Evolutionary conservation across 2,329 filamentous ascomycete species (phyloP), one percentile per base, ranked within the genome.

Genomic region (Stachybotrys chartarum): DNA sequence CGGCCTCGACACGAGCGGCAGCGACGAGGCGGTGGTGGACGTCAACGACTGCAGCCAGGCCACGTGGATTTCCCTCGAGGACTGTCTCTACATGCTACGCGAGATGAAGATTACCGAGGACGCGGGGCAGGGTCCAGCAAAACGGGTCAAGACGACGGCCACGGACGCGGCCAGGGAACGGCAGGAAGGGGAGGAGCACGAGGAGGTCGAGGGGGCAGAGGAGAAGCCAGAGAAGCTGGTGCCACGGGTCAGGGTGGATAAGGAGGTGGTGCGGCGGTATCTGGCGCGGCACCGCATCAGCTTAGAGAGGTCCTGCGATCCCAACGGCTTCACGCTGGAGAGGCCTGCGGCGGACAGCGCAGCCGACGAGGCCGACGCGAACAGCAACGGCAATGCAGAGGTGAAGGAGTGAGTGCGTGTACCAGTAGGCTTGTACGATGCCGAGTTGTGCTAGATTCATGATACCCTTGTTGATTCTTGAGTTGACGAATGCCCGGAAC

Each of bases 41-140:
- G 76, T 96, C 11, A 80, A 84, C 51, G 82, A 88, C 56, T 86
- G 93, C 64, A 90, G 89, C 54, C 76, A 82, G 51, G 84, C 82
- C 45, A 96, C 91, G 1, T 96, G 90, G 77, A 96, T 97, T 69
- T 78, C 87, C 55, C 80, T 82, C 0, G 93, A 97, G 48, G 93
- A 97, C 71, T 90, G 93, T 56, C 80, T 96, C 48, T 77, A 77
- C 1, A 85, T 91, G 30, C 74, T 97, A 54, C 84, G 88, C 57
- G 86, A 90, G 56, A 96, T 97, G 90, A 85, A 81, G 8, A 75
- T 94, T 42, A 76, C 87, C 51, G 70, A 84, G 70, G 77, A 86
- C 64, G 81, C 76, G 61, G 80, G 75, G 66, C 68, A 73, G 69
- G 75, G 75, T 1, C 73, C 72, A 5, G 71, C 72, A 12, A 76